Percentiles rank a stretch among this genome's conserved stretches.
Evolutionary conservation across 2,329 filamentous ascomycete genomes (phyloP).

Genomic region (Gnomoniopsis smithogilvyi): DNA sequence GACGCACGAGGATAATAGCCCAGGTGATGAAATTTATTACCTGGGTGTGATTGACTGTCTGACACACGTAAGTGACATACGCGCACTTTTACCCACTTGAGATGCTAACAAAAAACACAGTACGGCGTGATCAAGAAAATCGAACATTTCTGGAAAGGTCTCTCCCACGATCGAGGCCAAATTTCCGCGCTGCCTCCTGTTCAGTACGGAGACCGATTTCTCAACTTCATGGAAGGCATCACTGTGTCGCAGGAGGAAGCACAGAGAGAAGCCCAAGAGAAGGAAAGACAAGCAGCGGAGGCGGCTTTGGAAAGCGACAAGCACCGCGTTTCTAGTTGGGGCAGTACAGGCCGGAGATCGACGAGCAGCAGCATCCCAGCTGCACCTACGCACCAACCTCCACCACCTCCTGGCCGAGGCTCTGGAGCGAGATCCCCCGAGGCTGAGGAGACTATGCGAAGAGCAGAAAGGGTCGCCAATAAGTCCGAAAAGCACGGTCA

Average conservation of each 20-base stretch:
- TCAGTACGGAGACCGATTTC: constrained; percentile 89
- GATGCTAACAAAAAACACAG: constrained; percentile 42
- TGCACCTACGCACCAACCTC: constrained; percentile 44
- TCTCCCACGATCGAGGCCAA: constrained; percentile 76
- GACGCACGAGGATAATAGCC: constrained; percentile 82
- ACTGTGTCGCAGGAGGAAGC: constrained; percentile 89
- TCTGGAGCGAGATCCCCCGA: constrained; percentile 32
- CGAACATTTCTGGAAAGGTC: constrained; percentile 95
- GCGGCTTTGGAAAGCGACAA: constrained; percentile 32
- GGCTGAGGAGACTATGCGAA: constrained; percentile 37
- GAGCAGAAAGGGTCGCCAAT: constrained; percentile 35
- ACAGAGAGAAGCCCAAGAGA: constrained; percentile 58
- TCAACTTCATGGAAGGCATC: constrained; percentile 85
- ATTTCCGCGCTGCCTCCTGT: constrained; percentile 91
- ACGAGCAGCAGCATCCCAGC: constrained; percentile 35
- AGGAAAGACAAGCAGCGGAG: constrained; percentile 50
- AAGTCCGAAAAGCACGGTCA: constrained; percentile 31
- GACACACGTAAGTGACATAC: constrained; percentile 72
- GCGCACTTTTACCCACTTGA: neutral
- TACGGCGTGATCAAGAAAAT: constrained; percentile 93
- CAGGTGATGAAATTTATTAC: constrained; percentile 94
- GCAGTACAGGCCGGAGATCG: constrained; percentile 29
- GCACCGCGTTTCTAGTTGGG: constrained; percentile 36
- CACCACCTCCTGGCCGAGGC: constrained; percentile 33
- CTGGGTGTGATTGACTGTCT: constrained; percentile 97